Base-by-base conservation (phyloP, 2,329 filamentous ascomycete genomes). In the Didymella pinodella region DNA sequence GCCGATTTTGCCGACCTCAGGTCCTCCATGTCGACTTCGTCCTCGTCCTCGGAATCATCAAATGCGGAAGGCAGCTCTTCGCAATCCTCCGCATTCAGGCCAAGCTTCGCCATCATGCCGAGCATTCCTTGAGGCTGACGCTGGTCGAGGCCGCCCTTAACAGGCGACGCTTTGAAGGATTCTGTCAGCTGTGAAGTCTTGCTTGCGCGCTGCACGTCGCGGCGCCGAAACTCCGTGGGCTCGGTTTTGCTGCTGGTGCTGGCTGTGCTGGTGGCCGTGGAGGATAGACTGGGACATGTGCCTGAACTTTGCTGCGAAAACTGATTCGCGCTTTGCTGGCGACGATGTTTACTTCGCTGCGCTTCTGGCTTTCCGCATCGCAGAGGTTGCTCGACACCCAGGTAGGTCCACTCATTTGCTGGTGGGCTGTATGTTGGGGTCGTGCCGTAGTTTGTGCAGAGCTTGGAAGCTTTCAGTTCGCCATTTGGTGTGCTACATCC, bases 31-130 rank as follows among this genome's bases (percentile, higher is more conserved):
- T 67, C 62, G 12, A 59, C 26, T 8, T 65, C 66, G 18, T 67
- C 63, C 10, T 69, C 63, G 32, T 58, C 57, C 4, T 72, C 67
- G 11, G 64, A 67, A 8, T 71, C 69, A 10, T 71, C 69, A 38
- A 69, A 70, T 7, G 65, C 63, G 20, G 65, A 69, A 11, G 68
- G 61, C 12, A 72, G 54, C 16, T 67, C 65, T 12, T 62, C 57
- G 57, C 57, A 67, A 2, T 50, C 59, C 54, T 52, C 18, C 11
- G 48, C 50, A n/a, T 54, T 52, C 16, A 63, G 11, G 7, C 57
- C 63, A 31, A 62, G 56, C 28, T 18, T 62, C 22, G 56, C 51
- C 38, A 46, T 51, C 34, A 48, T 31, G 36, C 47, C 44, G 25
- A 47, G 49, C 53, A 64, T 54, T 32, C 51, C 52, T 26, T 16